Evolutionary conservation across 2,329 filamentous ascomycete species (phyloP).

Genomic region (Tolypocladium paradoxum): DNA sequence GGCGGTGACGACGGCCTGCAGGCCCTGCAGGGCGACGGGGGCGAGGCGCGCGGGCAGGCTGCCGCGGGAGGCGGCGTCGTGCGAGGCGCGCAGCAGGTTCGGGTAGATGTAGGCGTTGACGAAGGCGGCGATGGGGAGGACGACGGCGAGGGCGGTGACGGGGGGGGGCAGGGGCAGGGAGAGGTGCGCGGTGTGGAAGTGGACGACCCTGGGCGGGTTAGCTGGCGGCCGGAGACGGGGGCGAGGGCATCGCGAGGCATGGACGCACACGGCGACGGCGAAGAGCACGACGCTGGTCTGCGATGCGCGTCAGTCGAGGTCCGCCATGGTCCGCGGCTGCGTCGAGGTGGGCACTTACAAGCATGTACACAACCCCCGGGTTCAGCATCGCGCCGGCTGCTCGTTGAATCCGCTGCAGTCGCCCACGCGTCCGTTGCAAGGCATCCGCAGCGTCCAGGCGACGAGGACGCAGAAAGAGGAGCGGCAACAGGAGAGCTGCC

Average conservation of each 20-base stretch:
- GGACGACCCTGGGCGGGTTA: constrained; percentile 21
- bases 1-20: constrained; percentile 31
- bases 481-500: too few species aligned
- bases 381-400: constrained; percentile 11
- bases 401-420: neutral
- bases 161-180: constrained; percentile 27
- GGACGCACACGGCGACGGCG: constrained; percentile 19
- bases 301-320: neutral
- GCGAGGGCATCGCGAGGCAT: neutral
- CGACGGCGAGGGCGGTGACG: constrained; percentile 24
- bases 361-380: constrained; percentile 18
- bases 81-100: constrained; percentile 15
- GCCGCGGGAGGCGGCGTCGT: constrained; percentile 6
- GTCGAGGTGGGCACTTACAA: constrained; percentile 17
- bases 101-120: constrained; percentile 25
- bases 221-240: neutral
- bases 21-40: constrained; percentile 25
- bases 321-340: neutral
- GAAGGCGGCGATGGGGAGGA: constrained; percentile 29
- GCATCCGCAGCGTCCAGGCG: too few species aligned
- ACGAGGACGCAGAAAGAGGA: neutral
- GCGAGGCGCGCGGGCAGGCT: constrained; percentile 11
- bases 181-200: constrained; percentile 25
- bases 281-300: constrained; percentile 20
- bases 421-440: neutral